Percentiles rank a stretch among this genome's conserved stretches.
phyloP scores from a whole-genome alignment of 768 basidiomycete genomes.

The Lentinula sp. region DNA sequence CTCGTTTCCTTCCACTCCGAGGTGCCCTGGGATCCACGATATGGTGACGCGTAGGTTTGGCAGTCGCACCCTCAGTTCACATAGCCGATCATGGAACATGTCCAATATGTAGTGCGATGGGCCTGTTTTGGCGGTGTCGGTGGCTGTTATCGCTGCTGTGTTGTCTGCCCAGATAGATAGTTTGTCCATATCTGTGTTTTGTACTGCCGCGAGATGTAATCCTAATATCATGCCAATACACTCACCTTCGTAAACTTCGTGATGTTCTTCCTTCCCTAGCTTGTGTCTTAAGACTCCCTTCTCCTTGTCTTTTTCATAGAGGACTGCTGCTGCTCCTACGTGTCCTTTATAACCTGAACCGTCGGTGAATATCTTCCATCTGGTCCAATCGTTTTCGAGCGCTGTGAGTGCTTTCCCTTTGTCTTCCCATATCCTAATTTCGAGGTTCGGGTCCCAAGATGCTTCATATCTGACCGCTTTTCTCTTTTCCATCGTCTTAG shows the following conservation, averaged over 20 bases:
- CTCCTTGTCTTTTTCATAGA: not conserved
- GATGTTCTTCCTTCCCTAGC: not conserved
- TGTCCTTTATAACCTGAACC: constrained; percentile 8
- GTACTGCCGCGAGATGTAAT: not conserved
- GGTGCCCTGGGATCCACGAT: too few relatives aligned
- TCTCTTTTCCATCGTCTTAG: not conserved
- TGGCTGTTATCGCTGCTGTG: too few relatives aligned
- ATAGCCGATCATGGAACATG: too few relatives aligned
- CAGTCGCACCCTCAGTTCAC: too few relatives aligned
- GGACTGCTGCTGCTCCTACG: constrained; percentile 7
- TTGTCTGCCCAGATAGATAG: too few relatives aligned
- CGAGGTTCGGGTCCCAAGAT: not conserved
- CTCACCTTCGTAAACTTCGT: not conserved
- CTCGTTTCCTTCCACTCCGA: too few relatives aligned
- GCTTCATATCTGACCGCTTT: not conserved
- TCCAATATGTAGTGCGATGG: too few relatives aligned
- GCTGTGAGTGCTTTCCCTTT: not conserved
- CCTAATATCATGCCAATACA: not conserved
- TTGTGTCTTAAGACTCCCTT: too few relatives aligned
- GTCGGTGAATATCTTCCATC: constrained; percentile 4
- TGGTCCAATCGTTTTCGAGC: not conserved
- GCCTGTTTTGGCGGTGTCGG: too few relatives aligned
- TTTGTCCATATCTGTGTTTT: too few relatives aligned
- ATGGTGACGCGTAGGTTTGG: too few relatives aligned
- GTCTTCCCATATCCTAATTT: not conserved